Conservation (phyloP, 1,284 basidiomycete species). For the Marasmius sp. region DNA sequence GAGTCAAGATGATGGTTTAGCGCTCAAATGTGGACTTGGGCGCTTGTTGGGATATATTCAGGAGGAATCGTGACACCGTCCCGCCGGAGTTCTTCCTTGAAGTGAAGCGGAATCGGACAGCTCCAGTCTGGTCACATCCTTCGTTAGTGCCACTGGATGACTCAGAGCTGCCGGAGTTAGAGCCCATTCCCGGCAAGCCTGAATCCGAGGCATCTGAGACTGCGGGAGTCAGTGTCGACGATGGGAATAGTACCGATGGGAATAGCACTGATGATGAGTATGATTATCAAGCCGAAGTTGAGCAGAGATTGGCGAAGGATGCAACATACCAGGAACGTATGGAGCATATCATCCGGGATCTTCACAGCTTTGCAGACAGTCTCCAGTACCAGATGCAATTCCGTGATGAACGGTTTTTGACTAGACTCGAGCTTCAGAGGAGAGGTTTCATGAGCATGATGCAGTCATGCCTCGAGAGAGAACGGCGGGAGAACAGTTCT, state of each 20-base stretch:
- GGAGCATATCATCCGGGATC: neutral
- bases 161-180: neutral
- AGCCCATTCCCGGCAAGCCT: too few relatives aligned
- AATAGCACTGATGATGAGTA: neutral
- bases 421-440: neutral
- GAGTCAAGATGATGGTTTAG: too few relatives aligned
- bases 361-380: neutral
- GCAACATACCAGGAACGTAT: neutral
- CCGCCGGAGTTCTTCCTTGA: conserved; percentile 22
- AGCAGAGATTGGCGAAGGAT: neutral
- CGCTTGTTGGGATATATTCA: too few relatives aligned
- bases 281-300: neutral
- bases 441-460: neutral
- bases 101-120: conserved; percentile 16
- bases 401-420: neutral
- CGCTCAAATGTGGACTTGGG: too few relatives aligned
- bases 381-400: neutral
- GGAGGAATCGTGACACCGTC: too few relatives aligned
- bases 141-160: neutral
- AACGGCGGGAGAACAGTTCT: neutral
- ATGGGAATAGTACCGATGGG: neutral
- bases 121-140: conserved; percentile 20
- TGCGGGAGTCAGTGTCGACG: neutral
- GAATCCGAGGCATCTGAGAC: neutral
- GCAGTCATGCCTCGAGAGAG: neutral